phyloP scores from a whole-genome alignment of 2,329 filamentous ascomycete species.

The Sarocladiaceae sp. region DNA sequence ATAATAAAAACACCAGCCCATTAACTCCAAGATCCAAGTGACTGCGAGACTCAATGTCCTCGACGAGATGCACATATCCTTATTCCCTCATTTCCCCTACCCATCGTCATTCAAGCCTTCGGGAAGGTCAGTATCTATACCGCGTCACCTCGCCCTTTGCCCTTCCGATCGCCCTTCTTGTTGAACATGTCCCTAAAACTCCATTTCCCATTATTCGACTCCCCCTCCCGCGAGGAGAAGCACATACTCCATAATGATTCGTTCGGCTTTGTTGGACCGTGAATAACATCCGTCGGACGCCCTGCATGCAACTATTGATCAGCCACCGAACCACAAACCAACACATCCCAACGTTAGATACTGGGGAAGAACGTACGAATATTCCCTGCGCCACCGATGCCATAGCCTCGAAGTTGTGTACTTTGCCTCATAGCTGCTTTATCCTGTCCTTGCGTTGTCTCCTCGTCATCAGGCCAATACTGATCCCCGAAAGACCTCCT shows the following conservation, averaged over 20 bases:
- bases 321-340: background rate
- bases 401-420: slow-evolving; percentile 30
- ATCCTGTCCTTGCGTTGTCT: slow-evolving; percentile 14
- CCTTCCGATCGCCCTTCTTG: background rate
- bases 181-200: background rate
- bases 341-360: background rate
- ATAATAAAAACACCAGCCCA: no score
- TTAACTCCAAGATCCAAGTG: no score
- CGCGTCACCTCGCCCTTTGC: background rate
- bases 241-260: slow-evolving; percentile 4
- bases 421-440: background rate
- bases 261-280: slow-evolving; percentile 13
- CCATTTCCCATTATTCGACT: background rate
- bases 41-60: no score
- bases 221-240: background rate
- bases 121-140: no score
- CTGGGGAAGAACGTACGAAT: slow-evolving; percentile 27
- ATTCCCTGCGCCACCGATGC: slow-evolving; percentile 35
- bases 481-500: slow-evolving; percentile 15
- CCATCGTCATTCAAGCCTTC: no score
- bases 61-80: background rate
- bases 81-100: no score
- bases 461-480: slow-evolving; percentile 15
- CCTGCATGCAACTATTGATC: slow-evolving; percentile 12
- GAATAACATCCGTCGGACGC: slow-evolving; percentile 20